These are phyloP conservation scores for Xylaria scruposa DNA, from an alignment of 495 filamentous ascomycete species.

Conservation along the genomic window DNA sequence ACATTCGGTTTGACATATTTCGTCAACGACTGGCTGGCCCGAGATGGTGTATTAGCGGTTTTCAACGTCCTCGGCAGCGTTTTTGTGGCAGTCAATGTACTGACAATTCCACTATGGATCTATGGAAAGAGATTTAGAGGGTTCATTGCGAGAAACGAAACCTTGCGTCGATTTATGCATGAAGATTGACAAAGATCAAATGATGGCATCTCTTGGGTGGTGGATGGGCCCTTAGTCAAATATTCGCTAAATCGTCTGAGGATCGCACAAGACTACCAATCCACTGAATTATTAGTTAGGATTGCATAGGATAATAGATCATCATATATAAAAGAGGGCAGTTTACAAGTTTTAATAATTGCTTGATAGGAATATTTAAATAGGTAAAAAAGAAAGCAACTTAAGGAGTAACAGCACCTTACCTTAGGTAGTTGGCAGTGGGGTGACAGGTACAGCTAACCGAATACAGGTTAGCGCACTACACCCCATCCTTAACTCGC, in stretches of 20 bases:
- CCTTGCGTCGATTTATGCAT: constrained; percentile 57
- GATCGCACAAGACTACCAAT: not conserved
- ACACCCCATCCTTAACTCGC: constrained; percentile 9
- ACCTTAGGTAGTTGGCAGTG: not conserved
- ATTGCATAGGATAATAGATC: not conserved
- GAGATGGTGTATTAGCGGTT: constrained; percentile 54
- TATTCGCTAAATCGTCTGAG: not conserved
- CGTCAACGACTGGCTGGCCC: constrained; percentile 57
- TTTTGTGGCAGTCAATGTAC: constrained; percentile 52
- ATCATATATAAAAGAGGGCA: not conserved
- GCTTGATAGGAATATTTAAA: not conserved
- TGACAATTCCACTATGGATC: constrained; percentile 63
- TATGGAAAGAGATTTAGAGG: constrained; percentile 58
- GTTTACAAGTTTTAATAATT: not conserved
- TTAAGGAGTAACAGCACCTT: too few species aligned
- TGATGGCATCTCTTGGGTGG: not conserved
- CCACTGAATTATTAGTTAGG: not conserved
- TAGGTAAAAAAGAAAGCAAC: not conserved
- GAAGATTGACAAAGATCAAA: constrained; percentile 40
- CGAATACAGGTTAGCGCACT: constrained; percentile 8
- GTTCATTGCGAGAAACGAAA: constrained; percentile 53
- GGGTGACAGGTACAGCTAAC: constrained; percentile 11
- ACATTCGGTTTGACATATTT: constrained; percentile 63
- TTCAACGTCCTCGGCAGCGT: constrained; percentile 58
- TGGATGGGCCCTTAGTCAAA: not conserved